Evolutionary conservation across 129 eudicot species (phyloP), one percentile per base, ranked within the genome.

Genomic region (Erigeron canadensis): DNA sequence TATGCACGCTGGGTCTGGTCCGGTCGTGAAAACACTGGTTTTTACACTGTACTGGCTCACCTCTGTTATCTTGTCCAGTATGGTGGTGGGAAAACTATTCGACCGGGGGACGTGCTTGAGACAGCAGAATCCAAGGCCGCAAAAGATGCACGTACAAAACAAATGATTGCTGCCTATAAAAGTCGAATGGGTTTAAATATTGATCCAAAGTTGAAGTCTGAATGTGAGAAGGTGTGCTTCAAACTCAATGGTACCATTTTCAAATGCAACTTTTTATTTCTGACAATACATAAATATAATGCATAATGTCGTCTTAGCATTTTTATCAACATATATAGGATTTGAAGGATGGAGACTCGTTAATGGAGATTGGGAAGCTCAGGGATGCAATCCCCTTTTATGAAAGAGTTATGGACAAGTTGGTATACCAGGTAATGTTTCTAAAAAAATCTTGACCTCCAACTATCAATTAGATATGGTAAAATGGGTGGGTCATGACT

Each of bases 71-170:
- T 15, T 63, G 28, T 75, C 8, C 71, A 92, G 98, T 92, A 68
- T 71, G 98, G 98, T 56, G 98, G 98, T 3, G 98, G 96, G 67
- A 89, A 85, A 82, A 81, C 50, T 61, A 75, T 92, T 73, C 95
- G 85, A 21, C 98, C 98, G 0, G 98, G 98, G 69, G 88, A 87
- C 12, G 84, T 75, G 56, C 89, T 92, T 28, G 98, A 92, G 75
- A 81, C 91, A 67, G 84, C 84, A 42, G 96, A 92, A 78, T 88
- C 80, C 13, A 89, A 74, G 65, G 91, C 91, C 75, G 88, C 89
- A 51, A 92, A 89, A 89, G 77, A 92, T 43, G 89, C 87, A 50
- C 88, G 88, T 16, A 89, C 96, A 55, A 75, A 63, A 77, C 77
- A 92, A 81, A 17, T 89, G 64, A 37, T 89, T 68, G 89, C 91